Evolutionary conservation across 2,329 filamentous ascomycete genomes (phyloP), one percentile per base, ranked within the genome.

Genomic region (Alternaria rosae): DNA sequence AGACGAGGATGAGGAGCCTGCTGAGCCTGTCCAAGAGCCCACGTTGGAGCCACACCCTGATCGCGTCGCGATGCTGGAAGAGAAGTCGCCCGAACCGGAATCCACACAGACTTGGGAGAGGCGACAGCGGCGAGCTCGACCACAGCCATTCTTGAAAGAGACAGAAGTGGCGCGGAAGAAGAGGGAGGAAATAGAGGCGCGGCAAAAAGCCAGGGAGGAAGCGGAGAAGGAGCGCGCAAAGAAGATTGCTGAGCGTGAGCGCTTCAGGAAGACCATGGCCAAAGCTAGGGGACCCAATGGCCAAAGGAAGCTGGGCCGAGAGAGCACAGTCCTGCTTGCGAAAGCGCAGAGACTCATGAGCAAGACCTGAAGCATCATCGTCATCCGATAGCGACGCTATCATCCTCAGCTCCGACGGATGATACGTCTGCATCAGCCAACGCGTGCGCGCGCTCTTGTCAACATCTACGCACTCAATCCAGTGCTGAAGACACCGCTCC

Each of bases 241-340:
- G 54, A 84, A 81, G 64, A 66, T 81, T 1, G 88, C 86, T 69
- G 88, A 90, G 66, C 87, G 92, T 78, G 90, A 91, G 66, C 91
- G 90, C 77, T 92, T 94, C 54, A 84, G 89, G 47, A 85, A 85
- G 69, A 85, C 85, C 1, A 90, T 91, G 87, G 82, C 84, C 0
- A 88, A 87, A 75, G 88, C 88, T 7, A 82, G 83, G 70, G 88
- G 87, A 12, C 78, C 84, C 70, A 87, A 91, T 77, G 92, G 92
- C 11, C 89, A 91, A 81, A 87, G 91, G 78, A 94, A 92, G 81
- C 79, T 97, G 50, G 93, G 93, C 2, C 85, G 92, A 63, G 93
- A 97, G 83, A 94, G 93, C 71, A 86, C 85, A 32, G 85, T 94
- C 38, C 72, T 97, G 70, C 81, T 97, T 58, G 91, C 93, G 73